phyloP scores from a whole-genome alignment of 2,329 filamentous ascomycete species.

The Orbilia brochopaga region DNA sequence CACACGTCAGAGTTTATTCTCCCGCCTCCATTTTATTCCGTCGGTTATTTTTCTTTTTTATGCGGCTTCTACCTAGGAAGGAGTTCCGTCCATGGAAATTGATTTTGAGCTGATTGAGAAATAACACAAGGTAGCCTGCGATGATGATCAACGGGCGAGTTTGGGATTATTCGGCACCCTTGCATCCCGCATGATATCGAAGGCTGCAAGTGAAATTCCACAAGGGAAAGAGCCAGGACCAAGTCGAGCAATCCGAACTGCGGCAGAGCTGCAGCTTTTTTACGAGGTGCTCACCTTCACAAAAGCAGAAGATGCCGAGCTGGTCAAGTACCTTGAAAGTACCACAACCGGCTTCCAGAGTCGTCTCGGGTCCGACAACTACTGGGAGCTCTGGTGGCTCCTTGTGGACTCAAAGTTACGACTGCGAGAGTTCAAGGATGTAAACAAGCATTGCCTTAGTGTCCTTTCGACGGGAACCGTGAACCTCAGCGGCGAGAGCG shows the following conservation, averaged over 20 bases:
- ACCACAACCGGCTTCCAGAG: slow-evolving; percentile 42
- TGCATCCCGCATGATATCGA: slow-evolving; percentile 56
- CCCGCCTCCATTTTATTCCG: background rate
- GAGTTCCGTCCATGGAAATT: background rate
- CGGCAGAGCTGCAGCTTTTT: slow-evolving; percentile 55
- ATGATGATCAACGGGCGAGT: slow-evolving; percentile 51
- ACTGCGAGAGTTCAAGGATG: slow-evolving; percentile 41
- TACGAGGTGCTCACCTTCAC: slow-evolving; percentile 52
- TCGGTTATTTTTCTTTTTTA: slow-evolving; percentile 1
- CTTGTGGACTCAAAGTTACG: slow-evolving; percentile 38
- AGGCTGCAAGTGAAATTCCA: slow-evolving; percentile 55
- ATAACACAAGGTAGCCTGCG: slow-evolving; percentile 50
- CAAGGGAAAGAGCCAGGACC: slow-evolving; percentile 53
- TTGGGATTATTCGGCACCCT: slow-evolving; percentile 55
- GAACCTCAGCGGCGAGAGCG: slow-evolving; percentile 9
- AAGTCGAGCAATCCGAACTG: slow-evolving; percentile 54
- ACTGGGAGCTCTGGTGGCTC: slow-evolving; percentile 48
- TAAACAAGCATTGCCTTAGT: slow-evolving; percentile 40
- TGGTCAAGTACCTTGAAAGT: slow-evolving; percentile 40
- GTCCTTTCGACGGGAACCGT: slow-evolving; percentile 38
- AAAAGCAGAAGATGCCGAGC: slow-evolving; percentile 31
- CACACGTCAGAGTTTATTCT: background rate
- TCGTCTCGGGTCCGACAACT: slow-evolving; percentile 36
- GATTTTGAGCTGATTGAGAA: slow-evolving; percentile 39
- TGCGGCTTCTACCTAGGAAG: background rate